phyloP scores from a whole-genome alignment of 495 filamentous ascomycete genomes.

The Penicillium dipodomyicola region DNA sequence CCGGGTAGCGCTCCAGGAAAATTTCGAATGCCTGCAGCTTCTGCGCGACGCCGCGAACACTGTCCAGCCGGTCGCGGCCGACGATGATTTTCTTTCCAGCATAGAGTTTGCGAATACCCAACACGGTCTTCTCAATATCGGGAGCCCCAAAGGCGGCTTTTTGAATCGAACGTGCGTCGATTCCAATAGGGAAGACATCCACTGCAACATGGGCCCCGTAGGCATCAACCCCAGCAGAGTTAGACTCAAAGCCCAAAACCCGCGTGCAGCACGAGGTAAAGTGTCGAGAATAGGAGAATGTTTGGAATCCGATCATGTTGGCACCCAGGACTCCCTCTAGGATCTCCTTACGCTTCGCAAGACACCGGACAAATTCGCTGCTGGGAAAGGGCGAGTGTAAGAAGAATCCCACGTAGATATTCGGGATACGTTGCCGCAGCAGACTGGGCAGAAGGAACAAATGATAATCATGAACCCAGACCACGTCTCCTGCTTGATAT shows the following conservation, averaged over 20 bases:
- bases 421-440: slow-evolving; percentile 74
- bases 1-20: slow-evolving; percentile 81
- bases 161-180: slow-evolving; percentile 72
- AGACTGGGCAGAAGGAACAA: slow-evolving; percentile 82
- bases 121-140: slow-evolving; percentile 64
- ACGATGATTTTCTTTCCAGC: slow-evolving; percentile 86
- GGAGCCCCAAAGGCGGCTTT: slow-evolving; percentile 64
- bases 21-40: slow-evolving; percentile 90
- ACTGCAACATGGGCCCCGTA: slow-evolving; percentile 85
- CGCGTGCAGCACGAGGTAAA: slow-evolving; percentile 90
- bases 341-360: slow-evolving; percentile 81
- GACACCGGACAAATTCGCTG: slow-evolving; percentile 85
- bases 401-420: slow-evolving; percentile 88
- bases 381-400: slow-evolving; percentile 91
- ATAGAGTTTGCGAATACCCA: slow-evolving; percentile 67
- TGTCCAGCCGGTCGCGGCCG: slow-evolving; percentile 88
- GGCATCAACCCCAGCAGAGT: slow-evolving; percentile 75
- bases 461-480: slow-evolving; percentile 91
- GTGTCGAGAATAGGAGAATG: slow-evolving; percentile 86
- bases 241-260: slow-evolving; percentile 80
- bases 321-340: slow-evolving; percentile 83
- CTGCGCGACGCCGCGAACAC: slow-evolving; percentile 83
- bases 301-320: slow-evolving; percentile 91
- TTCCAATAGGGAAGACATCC: slow-evolving; percentile 88
- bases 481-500: slow-evolving; percentile 86